A percentile compares a stretch with the other conserved stretches of the same genome.
phyloP scores from a whole-genome alignment of 345 rosid genomes.

The Citrus reticulata region DNA sequence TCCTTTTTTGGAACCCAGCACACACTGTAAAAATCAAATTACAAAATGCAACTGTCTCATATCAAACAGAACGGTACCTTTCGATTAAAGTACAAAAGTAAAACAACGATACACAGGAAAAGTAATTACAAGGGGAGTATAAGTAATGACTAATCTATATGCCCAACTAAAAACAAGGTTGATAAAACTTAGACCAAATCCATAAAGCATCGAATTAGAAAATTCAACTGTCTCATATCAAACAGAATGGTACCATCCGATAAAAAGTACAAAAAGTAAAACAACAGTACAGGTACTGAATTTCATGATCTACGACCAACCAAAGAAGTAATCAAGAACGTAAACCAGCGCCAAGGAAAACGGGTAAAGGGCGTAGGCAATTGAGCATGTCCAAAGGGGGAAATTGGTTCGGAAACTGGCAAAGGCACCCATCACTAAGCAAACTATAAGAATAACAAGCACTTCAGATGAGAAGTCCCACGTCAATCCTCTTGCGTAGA shows the following conservation, averaged over 20 bases:
- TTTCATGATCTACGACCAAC: constrained; percentile 73
- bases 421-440: constrained; percentile 74
- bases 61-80: not conserved
- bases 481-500: constrained; percentile 67
- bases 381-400: constrained; percentile 82
- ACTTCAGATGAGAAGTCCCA: constrained; percentile 99
- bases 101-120: not conserved
- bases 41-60: not conserved
- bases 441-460: constrained; percentile 74
- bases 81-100: not conserved
- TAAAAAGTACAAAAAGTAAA: not conserved
- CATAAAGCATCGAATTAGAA: not conserved
- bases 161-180: too few relatives aligned
- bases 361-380: constrained; percentile 75
- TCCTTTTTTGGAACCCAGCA: not conserved
- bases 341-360: constrained; percentile 84
- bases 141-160: too few relatives aligned
- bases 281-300: not conserved
- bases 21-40: not conserved
- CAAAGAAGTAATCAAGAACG: constrained; percentile 71
- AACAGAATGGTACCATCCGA: not conserved
- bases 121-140: too few relatives aligned
- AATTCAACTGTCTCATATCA: not conserved
- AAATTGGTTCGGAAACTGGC: constrained; percentile 86
- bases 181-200: not conserved